Base-by-base conservation (phyloP, 176 grass and related monocot species). In the Ampelocalamus luodianensis region DNA sequence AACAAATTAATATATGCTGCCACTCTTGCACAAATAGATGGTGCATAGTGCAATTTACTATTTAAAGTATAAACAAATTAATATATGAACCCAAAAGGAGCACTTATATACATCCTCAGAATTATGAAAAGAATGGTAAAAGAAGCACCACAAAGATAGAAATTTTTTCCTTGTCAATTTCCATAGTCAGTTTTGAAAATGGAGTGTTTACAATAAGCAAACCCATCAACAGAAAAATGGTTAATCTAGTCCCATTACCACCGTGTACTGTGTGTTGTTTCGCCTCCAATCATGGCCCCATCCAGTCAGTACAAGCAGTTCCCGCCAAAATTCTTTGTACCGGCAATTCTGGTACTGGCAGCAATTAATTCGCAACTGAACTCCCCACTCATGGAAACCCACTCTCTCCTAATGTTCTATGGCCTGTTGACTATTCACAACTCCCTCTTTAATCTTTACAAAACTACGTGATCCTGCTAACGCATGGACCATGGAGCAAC, bases 51-150 rank as follows among this genome's bases (percentile, higher is more conserved):
- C 55, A 45, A 32, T 23, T 73, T 48, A 34, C 24, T 68, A 53
- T 79, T 32, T 22, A 73, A 36, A 72, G 20, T 56, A 22, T 56
- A 56, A 56, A n/a, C 51, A 63, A 80, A 68, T 15, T 53, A 22
- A 50, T 64, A 17, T 9, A 65, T 63, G 4, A 54, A 82, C 70
- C 64, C 64, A 32, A 29, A 69, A 77, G 16, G 29, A 82, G 65
- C 0, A 81, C 9, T 37, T 12, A 65, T 3, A 24, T 65, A 34
- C 6, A 5, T 83, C 81, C 13, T 74, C 8, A 36, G 65, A 74
- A 81, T 74, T 55, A 42, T 45, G 6, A 75, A 44, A 82, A 76
- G 27, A 71, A 71, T 15, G 2, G 18, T n/a, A 56, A 22, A 56
- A n/a, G 20, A 56, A 56, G 54, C 20, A 56, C 18, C 54, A 56